Evolutionary conservation across 768 basidiomycete genomes (phyloP).

Genomic region (Agrocybe chaxingu): DNA sequence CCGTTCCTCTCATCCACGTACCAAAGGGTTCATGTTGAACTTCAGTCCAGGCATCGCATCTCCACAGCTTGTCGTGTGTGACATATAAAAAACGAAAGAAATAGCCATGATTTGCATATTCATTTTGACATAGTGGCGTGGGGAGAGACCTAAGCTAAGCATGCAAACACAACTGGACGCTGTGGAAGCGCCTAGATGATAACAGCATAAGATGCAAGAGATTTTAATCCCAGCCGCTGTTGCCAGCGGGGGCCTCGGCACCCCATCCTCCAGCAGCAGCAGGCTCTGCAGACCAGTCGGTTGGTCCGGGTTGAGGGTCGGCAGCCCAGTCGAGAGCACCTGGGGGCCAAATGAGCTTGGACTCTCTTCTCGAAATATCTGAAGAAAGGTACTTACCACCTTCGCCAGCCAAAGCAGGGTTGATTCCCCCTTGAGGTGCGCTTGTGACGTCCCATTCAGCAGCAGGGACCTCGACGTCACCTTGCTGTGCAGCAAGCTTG

Average conservation of each 20-base stretch:
- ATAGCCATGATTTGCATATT: slow-evolving; percentile 25
- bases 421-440: slow-evolving; percentile 71
- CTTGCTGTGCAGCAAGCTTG: slow-evolving; percentile 65
- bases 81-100: slow-evolving; percentile 16
- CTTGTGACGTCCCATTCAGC: slow-evolving; percentile 75
- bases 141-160: slow-evolving; percentile 10
- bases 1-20: slow-evolving; percentile 10
- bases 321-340: slow-evolving; percentile 85
- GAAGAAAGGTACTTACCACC: slow-evolving; percentile 39
- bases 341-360: slow-evolving; percentile 20
- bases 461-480: slow-evolving; percentile 44
- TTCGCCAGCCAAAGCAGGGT: slow-evolving; percentile 68
- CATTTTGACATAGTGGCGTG: slow-evolving; percentile 22
- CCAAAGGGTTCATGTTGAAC: not conserved
- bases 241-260: slow-evolving; percentile 31
- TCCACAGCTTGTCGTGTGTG: slow-evolving; percentile 28
- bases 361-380: no score
- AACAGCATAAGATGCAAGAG: slow-evolving; percentile 10
- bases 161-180: slow-evolving; percentile 11
- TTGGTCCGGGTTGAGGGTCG: slow-evolving; percentile 49
- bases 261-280: slow-evolving; percentile 43
- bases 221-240: slow-evolving; percentile 37
- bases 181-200: slow-evolving; percentile 13
- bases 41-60: slow-evolving; percentile 26
- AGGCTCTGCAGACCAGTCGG: slow-evolving; percentile 91